phyloP scores from a whole-genome alignment of 2,329 filamentous ascomycete genomes.

The Cylindrodendrum hubeiense region DNA sequence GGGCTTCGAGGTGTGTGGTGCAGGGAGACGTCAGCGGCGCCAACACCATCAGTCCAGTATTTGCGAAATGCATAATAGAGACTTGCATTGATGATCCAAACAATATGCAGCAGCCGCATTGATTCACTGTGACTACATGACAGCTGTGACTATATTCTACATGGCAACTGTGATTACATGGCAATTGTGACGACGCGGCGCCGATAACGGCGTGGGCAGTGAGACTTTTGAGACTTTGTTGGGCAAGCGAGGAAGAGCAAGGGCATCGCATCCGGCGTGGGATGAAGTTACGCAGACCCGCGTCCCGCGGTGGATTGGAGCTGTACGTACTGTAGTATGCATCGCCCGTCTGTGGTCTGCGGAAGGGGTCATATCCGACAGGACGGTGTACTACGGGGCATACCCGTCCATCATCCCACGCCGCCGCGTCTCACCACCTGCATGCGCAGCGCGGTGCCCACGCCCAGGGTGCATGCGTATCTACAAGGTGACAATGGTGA shows the following conservation, averaged over 20 bases:
- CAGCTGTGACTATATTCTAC: background rate
- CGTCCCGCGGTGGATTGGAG: background rate
- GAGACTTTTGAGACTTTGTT: background rate
- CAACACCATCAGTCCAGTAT: constrained; percentile 19
- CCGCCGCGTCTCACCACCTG: constrained; percentile 2
- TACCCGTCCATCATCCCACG: background rate
- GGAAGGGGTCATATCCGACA: background rate
- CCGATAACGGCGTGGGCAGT: background rate
- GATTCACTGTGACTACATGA: background rate
- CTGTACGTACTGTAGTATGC: too few species aligned
- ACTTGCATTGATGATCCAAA: constrained; percentile 32
- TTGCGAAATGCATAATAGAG: constrained; percentile 26
- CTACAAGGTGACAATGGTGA: too few species aligned
- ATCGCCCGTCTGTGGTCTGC: background rate
- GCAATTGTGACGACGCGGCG: background rate
- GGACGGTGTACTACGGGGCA: background rate
- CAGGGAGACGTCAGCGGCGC: background rate
- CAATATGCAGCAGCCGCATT: background rate
- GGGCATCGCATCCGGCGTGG: background rate
- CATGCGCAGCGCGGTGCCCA: background rate
- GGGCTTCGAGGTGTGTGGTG: constrained; percentile 21
- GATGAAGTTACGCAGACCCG: background rate
- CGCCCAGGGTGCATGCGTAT: constrained; percentile 1
- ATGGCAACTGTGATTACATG: background rate
- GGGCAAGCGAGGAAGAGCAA: background rate